These are phyloP conservation scores for Monotropa hypopitys DNA, from an alignment of 179 eudicot genomes.

Conservation along the genomic window DNA sequence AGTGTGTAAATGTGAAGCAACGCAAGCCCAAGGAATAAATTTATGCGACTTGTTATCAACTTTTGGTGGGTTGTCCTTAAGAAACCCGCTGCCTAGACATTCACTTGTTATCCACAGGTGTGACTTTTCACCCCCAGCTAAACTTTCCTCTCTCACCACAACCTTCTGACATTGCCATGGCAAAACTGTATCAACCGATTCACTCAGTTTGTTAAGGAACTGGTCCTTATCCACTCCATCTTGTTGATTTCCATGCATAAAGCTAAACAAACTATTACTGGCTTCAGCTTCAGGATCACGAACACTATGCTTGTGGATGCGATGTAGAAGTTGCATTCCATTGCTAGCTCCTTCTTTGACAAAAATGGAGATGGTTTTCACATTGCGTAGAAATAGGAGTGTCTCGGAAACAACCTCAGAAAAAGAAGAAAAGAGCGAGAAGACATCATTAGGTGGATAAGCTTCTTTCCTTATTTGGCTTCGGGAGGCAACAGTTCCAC, in stretches of 20 bases:
- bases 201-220: slow-evolving; percentile 57
- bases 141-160: slow-evolving; percentile 52
- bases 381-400: slow-evolving; percentile 77
- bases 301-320: slow-evolving; percentile 45
- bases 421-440: slow-evolving; percentile 83
- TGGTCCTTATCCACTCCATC: slow-evolving; percentile 46
- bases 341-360: slow-evolving; percentile 65
- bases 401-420: slow-evolving; percentile 85
- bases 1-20: slow-evolving; percentile 67
- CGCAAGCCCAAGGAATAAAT: slow-evolving; percentile 86
- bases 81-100: slow-evolving; percentile 52
- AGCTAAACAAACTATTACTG: slow-evolving; percentile 46
- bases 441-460: slow-evolving; percentile 80
- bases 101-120: slow-evolving; percentile 87
- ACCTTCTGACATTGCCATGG: slow-evolving; percentile 86
- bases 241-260: slow-evolving; percentile 45
- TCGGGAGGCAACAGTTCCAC: slow-evolving; percentile 62
- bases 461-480: slow-evolving; percentile 92
- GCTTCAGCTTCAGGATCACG: slow-evolving; percentile 47
- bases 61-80: slow-evolving; percentile 27
- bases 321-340: slow-evolving; percentile 82
- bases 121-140: slow-evolving; percentile 28
- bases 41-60: slow-evolving; percentile 37
- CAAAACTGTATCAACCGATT: slow-evolving; percentile 39
- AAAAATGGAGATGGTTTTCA: slow-evolving; percentile 74